Base-by-base conservation (phyloP, 2,329 filamentous ascomycete species). In the Colletotrichum filicis region DNA sequence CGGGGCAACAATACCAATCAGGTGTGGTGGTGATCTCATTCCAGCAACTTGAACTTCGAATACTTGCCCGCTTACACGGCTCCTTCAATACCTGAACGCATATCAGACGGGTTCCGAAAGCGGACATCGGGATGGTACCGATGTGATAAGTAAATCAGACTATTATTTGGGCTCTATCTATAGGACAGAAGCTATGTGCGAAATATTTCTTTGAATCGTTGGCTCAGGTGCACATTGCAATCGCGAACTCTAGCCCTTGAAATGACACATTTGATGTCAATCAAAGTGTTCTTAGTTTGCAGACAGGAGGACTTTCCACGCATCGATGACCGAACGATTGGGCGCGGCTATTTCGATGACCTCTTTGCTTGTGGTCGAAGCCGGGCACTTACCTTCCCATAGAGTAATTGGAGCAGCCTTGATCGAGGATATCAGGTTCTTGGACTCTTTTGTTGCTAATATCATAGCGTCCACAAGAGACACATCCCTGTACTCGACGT, bases 341-440 rank as follows among this genome's bases (percentile, higher is more conserved):
- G 81, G 80, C 3, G 78, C 68, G 73, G 76, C 77, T 19, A 84
- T n/a, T 63, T 78, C 66, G 19, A 81, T 19, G 0, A 83, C 75
- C 35, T 80, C 78, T 66, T 77, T 72, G 66, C 78, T 79, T 0
- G 78, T 79, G 3, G 77, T 76, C 2, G 75, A 75, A 22, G 76
- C 78, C 11, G 76, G 71, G 63, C 76, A 79, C 55, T 81, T 78
- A 0, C 82, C 82, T 14, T 79, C 79, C 82, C 82, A 83, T 0
- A 58, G 56, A 1, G 77, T 75, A 26, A 76, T 75, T 0, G 9
- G 3, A 0, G 80, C 77, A 28, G 76, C 35, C 26, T 74, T 79
- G 19, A 80, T 71, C 2, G 81, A 82, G 1, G 49, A 19, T 2
- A 83, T 76, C 3, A 83, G 59, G n/a, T 77, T 79, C 68, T 76